phyloP scores from a whole-genome alignment of 192 early-diverging fungal genomes.

The Podila minutissima region DNA sequence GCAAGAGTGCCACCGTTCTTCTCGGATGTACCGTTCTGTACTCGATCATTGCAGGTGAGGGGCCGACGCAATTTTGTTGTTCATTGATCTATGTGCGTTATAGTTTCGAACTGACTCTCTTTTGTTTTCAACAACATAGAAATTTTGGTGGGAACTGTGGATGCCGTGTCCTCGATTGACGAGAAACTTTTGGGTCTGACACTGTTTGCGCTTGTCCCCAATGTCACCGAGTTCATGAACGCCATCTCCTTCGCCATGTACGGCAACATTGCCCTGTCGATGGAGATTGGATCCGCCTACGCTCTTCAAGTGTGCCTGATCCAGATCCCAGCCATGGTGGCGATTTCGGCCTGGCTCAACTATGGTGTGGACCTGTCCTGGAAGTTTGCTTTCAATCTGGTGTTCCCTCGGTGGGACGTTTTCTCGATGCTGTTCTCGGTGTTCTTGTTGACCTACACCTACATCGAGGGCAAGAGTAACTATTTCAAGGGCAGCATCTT shows the following conservation, averaged over 20 bases:
- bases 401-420: constrained; percentile 59
- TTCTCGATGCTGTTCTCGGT: constrained; percentile 61
- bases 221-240: constrained; percentile 93
- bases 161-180: constrained; percentile 76
- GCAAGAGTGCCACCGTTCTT: constrained; percentile 81
- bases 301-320: constrained; percentile 94
- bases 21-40: constrained; percentile 86
- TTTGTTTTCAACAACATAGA: constrained; percentile 54
- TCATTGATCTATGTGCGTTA: not conserved
- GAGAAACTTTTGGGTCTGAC: constrained; percentile 94
- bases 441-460: constrained; percentile 89
- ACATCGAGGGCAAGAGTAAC: constrained; percentile 94
- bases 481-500: constrained; percentile 97
- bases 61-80: not conserved
- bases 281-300: constrained; percentile 98
- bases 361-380: constrained; percentile 29
- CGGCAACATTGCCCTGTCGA: constrained; percentile 84
- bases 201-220: constrained; percentile 94
- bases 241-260: constrained; percentile 95
- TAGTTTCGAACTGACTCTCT: not conserved
- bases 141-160: constrained; percentile 88
- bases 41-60: constrained; percentile 78
- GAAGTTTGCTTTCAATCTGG: constrained; percentile 51
- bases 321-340: constrained; percentile 95
- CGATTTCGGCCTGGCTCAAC: constrained; percentile 76